Base-by-base conservation (phyloP, 192 early-diverging fungal species). In the Pilobolus umbonatus region DNA sequence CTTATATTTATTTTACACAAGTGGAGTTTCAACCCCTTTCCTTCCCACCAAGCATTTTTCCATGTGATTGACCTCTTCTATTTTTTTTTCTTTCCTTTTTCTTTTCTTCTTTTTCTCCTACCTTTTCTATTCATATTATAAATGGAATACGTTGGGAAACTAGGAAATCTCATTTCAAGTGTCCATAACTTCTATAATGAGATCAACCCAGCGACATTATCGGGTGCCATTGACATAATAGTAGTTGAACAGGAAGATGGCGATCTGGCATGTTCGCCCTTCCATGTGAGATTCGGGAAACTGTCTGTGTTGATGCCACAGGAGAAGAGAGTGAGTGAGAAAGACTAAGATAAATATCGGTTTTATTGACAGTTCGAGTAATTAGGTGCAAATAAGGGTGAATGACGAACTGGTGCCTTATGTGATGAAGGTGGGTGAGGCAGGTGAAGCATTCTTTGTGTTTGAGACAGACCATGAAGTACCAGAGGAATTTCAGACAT, bases 231-330 rank as follows among this genome's bases (percentile, higher is more conserved):
- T 72, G 97, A 99, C 72, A 90, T 99, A 47, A 78, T 99, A n/a
- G 94, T 97, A 10, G 93, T 97, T 28, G 79, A 95, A 55, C 85
- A 85, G 57, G 56, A 75, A 48, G 80, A 95, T 71, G 93, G 92
- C 12, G 83, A 89, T 31, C 69, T 98, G 24, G 76, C 82, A 36
- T 95, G 91, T 70, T 95, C 93, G 29, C 97, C 97, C 4, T 99
- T 96, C 71, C 97, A 99, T 71, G 95, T 99, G 15, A 87, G 97
- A 34, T 99, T 98, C 69, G 95, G 95, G 25, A 99, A 99, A 67
- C 74, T 99, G 36, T 89, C 91, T 59, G 80, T 97, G 14, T 79
- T 97, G 4, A 71, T 88, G 35, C 94, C 95, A 5, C 88, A 87
- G 36, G 95, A 99, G 61, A 98, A 99, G 76, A 85, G 86, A 26